A percentile compares a stretch with the other conserved stretches of the same genome.
These are phyloP conservation scores for Apiospora koreana DNA, from an alignment of 2,329 filamentous ascomycete genomes.

Conservation along the genomic window DNA sequence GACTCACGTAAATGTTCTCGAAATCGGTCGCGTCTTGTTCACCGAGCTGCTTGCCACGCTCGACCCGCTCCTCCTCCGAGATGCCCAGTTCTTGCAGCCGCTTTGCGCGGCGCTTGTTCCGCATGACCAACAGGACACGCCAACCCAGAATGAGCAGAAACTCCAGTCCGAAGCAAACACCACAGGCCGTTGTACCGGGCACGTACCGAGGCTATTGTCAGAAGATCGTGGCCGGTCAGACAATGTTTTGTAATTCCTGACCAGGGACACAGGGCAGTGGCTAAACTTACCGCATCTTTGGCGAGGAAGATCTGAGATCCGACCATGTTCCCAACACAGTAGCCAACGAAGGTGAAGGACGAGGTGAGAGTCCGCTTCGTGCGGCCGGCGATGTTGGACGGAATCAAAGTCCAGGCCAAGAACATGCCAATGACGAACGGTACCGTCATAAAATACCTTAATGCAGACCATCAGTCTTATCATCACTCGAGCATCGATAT, in stretches of 20 bases:
- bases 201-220: constrained; percentile 40
- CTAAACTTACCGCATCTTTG: constrained; percentile 37
- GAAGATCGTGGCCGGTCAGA: neutral
- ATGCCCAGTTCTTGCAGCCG: constrained; percentile 31
- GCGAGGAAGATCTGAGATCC: constrained; percentile 47
- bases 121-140: constrained; percentile 40
- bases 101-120: constrained; percentile 38
- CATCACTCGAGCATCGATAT: no score
- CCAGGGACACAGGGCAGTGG: no score
- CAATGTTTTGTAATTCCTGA: neutral
- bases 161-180: constrained; percentile 39
- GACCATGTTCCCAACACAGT: constrained; percentile 42
- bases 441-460: constrained; percentile 36
- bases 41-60: constrained; percentile 34
- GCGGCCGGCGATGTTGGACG: constrained; percentile 46
- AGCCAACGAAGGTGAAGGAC: constrained; percentile 17
- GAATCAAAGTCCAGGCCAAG: constrained; percentile 39
- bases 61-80: constrained; percentile 34
- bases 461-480: neutral
- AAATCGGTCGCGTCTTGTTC: constrained; percentile 40
- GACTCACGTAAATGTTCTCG: constrained; percentile 38
- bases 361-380: constrained; percentile 35
- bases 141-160: constrained; percentile 39
- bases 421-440: constrained; percentile 35
- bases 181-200: constrained; percentile 41